These are phyloP conservation scores for Cytospora piceae DNA, from an alignment of 2,329 filamentous ascomycete genomes.

Conservation along the genomic window DNA sequence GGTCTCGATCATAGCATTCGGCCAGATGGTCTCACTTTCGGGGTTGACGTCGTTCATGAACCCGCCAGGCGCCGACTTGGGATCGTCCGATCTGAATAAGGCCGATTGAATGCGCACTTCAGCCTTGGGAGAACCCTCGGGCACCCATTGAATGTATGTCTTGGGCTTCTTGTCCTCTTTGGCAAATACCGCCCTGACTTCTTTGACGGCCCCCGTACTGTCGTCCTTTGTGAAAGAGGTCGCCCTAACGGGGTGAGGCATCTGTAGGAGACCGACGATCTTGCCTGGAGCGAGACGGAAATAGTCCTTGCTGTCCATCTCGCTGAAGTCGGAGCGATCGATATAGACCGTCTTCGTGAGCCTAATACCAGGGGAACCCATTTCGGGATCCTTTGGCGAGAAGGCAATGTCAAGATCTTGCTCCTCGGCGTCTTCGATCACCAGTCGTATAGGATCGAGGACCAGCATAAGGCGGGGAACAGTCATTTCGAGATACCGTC, in stretches of 20 bases:
- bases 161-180: slow-evolving; percentile 75
- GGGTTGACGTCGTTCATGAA: background rate
- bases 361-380: slow-evolving; percentile 62
- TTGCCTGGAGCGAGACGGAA: slow-evolving; percentile 79
- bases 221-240: slow-evolving; percentile 69
- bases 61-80: background rate
- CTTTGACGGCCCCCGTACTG: slow-evolving; percentile 61
- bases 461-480: slow-evolving; percentile 90
- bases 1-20: background rate
- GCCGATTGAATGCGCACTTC: slow-evolving; percentile 80
- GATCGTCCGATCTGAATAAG: slow-evolving; percentile 60
- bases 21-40: background rate
- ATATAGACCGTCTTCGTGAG: slow-evolving; percentile 85
- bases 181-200: slow-evolving; percentile 69
- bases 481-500: slow-evolving; percentile 84
- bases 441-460: slow-evolving; percentile 81
- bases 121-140: slow-evolving; percentile 67
- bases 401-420: slow-evolving; percentile 75
- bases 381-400: slow-evolving; percentile 75
- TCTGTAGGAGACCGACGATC: slow-evolving; percentile 73
- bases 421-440: slow-evolving; percentile 77
- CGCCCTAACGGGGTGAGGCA: slow-evolving; percentile 70
- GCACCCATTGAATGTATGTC: slow-evolving; percentile 90
- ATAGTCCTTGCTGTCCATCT: slow-evolving; percentile 72
- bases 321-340: slow-evolving; percentile 77